Percentiles rank a stretch among this genome's conserved stretches.
These are phyloP conservation scores for Pichia sp. DNA, from an alignment of 1,139 yeast species.

Conservation along the genomic window DNA sequence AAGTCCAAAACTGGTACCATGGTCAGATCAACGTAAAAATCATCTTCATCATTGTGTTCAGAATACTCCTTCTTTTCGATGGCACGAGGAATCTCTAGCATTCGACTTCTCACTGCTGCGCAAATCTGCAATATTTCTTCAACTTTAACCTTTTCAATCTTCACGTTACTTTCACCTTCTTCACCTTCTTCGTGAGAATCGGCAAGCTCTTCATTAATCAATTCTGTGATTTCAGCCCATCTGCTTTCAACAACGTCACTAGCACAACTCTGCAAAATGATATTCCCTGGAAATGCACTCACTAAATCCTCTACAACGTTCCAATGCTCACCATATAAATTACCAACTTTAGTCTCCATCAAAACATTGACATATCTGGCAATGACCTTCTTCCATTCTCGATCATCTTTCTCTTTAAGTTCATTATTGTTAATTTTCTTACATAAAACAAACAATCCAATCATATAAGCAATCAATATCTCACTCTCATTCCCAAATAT, in stretches of 20 bases:
- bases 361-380: conserved; percentile 23
- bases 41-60: conserved; percentile 22
- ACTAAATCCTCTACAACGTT: conserved; percentile 22
- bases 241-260: conserved; percentile 14
- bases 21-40: conserved; percentile 44
- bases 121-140: conserved; percentile 31
- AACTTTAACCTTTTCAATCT: not conserved
- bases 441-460: conserved; percentile 17
- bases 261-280: not conserved
- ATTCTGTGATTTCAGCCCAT: conserved; percentile 15
- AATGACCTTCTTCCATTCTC: conserved; percentile 10
- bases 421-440: conserved; percentile 2
- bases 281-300: conserved; percentile 22
- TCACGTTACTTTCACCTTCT: too few species aligned
- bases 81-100: conserved; percentile 51
- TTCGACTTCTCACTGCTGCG: conserved; percentile 50
- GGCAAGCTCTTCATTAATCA: conserved; percentile 13
- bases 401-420: not conserved
- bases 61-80: conserved; percentile 21
- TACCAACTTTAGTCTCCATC: conserved; percentile 19
- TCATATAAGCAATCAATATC: conserved; percentile 24
- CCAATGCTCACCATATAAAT: conserved; percentile 24
- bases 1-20: conserved; percentile 63
- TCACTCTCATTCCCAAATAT: conserved; percentile 19
- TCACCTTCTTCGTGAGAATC: conserved; percentile 2